Evolutionary conservation across 2,329 filamentous ascomycete species (phyloP).

Genomic region (Sporothrix dimorphospora): DNA sequence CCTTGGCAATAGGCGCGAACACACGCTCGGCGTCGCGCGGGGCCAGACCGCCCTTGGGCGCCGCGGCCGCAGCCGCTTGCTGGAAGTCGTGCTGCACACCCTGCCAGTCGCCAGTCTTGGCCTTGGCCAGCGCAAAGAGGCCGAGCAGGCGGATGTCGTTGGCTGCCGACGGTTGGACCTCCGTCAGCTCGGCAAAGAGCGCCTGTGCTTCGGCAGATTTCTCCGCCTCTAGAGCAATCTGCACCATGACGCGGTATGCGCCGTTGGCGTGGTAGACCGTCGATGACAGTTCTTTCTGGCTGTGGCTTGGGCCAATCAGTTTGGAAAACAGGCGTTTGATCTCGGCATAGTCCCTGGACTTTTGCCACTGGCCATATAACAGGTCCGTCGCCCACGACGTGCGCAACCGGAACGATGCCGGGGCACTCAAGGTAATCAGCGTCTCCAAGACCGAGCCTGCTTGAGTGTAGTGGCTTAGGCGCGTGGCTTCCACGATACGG

Average conservation of each 20-base stretch:
- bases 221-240: slow-evolving; percentile 45
- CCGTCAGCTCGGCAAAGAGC: slow-evolving; percentile 39
- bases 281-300: slow-evolving; percentile 35
- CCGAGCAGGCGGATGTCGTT: slow-evolving; percentile 44
- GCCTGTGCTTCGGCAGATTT: slow-evolving; percentile 39
- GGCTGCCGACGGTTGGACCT: slow-evolving; percentile 36
- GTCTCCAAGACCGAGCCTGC: slow-evolving; percentile 39
- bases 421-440: slow-evolving; percentile 37
- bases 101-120: slow-evolving; percentile 48
- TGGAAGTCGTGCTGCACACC: slow-evolving; percentile 44
- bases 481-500: slow-evolving; percentile 42
- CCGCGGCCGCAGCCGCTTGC: slow-evolving; percentile 30
- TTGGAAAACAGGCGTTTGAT: slow-evolving; percentile 38
- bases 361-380: slow-evolving; percentile 43
- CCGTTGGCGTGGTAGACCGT: slow-evolving; percentile 38
- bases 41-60: not conserved
- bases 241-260: slow-evolving; percentile 46
- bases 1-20: slow-evolving; percentile 46
- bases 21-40: slow-evolving; percentile 38
- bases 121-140: slow-evolving; percentile 44
- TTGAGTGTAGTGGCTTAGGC: slow-evolving; percentile 38
- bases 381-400: slow-evolving; percentile 45
- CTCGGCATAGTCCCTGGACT: slow-evolving; percentile 37
- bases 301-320: slow-evolving; percentile 27
- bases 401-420: slow-evolving; percentile 34